phyloP scores from a whole-genome alignment of 352 stramenopile species.

The Pythium coloratum region DNA sequence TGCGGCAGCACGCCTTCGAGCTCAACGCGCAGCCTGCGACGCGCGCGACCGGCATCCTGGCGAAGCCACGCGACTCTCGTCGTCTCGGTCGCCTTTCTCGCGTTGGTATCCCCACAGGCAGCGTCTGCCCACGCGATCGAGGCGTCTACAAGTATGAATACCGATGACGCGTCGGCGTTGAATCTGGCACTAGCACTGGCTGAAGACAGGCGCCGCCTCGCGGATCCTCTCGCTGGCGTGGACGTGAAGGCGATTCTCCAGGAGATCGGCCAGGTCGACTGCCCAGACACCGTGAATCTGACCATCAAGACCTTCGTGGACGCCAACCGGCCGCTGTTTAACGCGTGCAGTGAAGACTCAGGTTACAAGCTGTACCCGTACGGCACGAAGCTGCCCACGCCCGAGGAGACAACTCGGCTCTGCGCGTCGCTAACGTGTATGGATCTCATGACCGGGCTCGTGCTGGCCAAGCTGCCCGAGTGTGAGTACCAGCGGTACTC shows the following conservation, averaged over 20 bases:
- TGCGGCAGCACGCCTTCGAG: neutral
- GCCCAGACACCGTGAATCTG: slow-evolving; percentile 7
- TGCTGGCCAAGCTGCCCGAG: slow-evolving; percentile 34
- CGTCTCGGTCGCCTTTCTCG: neutral
- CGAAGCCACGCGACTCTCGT: neutral
- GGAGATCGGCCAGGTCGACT: slow-evolving; percentile 20
- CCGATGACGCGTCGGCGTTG: neutral
- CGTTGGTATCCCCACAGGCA: neutral
- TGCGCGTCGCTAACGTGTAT: slow-evolving; percentile 27
- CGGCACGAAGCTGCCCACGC: slow-evolving; percentile 16
- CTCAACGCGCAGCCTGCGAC: neutral
- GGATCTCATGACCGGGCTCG: slow-evolving; percentile 31
- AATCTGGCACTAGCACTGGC: neutral
- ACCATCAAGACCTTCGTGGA: slow-evolving; percentile 27
- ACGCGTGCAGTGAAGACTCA: slow-evolving; percentile 27
- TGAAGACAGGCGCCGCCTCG: neutral
- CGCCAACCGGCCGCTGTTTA: slow-evolving; percentile 26
- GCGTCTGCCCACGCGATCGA: neutral
- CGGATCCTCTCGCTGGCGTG: neutral
- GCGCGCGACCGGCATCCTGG: neutral
- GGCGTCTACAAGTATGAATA: neutral
- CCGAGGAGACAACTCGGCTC: slow-evolving; percentile 24
- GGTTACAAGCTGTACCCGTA: slow-evolving; percentile 30
- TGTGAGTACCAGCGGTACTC: slow-evolving; percentile 31
- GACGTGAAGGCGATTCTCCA: slow-evolving; percentile 19